A percentile compares a stretch with the other conserved stretches of the same genome.
Conservation (phyloP, 305 asterid species). For the Solanum chacoense region DNA sequence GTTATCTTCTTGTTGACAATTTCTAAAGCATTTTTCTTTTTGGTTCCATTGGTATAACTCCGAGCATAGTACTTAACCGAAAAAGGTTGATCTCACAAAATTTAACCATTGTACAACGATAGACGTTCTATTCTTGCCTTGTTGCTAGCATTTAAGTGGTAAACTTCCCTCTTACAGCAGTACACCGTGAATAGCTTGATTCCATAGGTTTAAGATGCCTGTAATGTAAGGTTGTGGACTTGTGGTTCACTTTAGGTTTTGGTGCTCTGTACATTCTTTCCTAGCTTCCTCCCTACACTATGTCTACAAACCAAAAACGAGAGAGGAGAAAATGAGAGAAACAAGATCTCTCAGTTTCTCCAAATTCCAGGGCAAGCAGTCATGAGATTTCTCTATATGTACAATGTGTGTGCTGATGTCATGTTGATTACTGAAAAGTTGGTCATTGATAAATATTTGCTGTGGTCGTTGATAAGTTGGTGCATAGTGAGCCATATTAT, state of each 20-base stretch:
- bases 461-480: neutral
- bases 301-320: neutral
- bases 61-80: neutral
- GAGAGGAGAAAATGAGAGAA: neutral
- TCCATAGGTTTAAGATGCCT: neutral
- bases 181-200: neutral
- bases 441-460: neutral
- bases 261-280: neutral
- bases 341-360: neutral
- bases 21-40: neutral
- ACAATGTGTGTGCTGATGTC: neutral
- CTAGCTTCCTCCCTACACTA: neutral
- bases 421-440: neutral
- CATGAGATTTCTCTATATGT: neutral
- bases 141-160: neutral
- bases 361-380: neutral
- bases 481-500: neutral
- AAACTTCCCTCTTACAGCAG: neutral
- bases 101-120: neutral
- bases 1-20: neutral
- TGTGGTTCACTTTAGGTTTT: neutral
- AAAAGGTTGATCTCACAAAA: neutral
- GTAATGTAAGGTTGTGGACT: neutral
- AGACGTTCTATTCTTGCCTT: neutral
- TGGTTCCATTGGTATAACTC: neutral